phyloP scores from a whole-genome alignment of 1,139 yeast genomes.

The Candida pseudocylindracea region DNA sequence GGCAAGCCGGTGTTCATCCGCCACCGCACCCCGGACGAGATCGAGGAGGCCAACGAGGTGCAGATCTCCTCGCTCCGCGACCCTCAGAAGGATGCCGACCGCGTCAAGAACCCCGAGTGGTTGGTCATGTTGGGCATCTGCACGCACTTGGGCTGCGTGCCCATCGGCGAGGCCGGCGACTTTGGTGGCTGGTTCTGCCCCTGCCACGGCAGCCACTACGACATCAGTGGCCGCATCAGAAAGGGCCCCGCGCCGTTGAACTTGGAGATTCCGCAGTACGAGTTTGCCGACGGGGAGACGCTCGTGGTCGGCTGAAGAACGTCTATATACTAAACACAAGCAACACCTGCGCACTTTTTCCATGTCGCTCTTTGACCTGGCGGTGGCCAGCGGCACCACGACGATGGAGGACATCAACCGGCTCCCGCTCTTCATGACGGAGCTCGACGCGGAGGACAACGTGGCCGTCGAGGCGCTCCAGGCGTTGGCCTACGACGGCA shows the following conservation, averaged over 20 bases:
- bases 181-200: conserved; percentile 99
- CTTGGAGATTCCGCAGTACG: conserved; percentile 89
- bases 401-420: conserved; percentile 60
- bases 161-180: conserved; percentile 99
- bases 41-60: conserved; percentile 77
- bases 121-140: conserved; percentile 98
- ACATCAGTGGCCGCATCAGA: conserved; percentile 99
- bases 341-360: too few relatives aligned
- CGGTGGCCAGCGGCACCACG: conserved; percentile 14
- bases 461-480: conserved; percentile 65
- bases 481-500: conserved; percentile 89
- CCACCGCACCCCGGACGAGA: conserved; percentile 90
- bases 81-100: conserved; percentile 81
- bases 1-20: conserved; percentile 99
- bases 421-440: conserved; percentile 88
- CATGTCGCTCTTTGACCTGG: too few relatives aligned
- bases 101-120: conserved; percentile 97
- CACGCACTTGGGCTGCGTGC: conserved; percentile 99
- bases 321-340: neutral
- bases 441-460: conserved; percentile 56
- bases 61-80: conserved; percentile 68
- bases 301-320: conserved; percentile 41
- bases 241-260: conserved; percentile 99
- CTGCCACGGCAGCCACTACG: conserved; percentile 99
- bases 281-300: conserved; percentile 55